Evolutionary conservation across 2,329 filamentous ascomycete genomes (phyloP).

Genomic region (Talaromyces pinophilus): DNA sequence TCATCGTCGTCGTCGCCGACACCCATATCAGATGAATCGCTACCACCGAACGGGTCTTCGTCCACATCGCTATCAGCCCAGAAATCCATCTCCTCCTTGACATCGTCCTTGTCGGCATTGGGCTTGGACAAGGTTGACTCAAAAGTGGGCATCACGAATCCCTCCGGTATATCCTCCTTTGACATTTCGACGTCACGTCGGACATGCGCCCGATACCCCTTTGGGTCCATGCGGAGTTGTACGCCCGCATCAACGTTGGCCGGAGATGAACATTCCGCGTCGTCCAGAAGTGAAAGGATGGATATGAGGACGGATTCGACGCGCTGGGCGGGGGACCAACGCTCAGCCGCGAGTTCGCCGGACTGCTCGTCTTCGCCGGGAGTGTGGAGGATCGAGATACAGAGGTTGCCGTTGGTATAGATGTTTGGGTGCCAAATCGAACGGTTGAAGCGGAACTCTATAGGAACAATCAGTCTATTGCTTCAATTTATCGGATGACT

Average conservation of each 20-base stretch:
- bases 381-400: conserved; percentile 93
- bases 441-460: conserved; percentile 77
- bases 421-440: conserved; percentile 92
- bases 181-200: conserved; percentile 69
- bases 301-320: conserved; percentile 94
- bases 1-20: conserved; percentile 15
- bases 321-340: conserved; percentile 91
- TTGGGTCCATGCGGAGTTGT: conserved; percentile 72
- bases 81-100: conserved; percentile 73
- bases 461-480: not conserved
- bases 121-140: conserved; percentile 60
- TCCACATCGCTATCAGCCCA: conserved; percentile 78
- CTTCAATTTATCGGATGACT: not conserved
- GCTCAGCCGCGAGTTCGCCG: conserved; percentile 83
- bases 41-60: conserved; percentile 66
- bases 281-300: conserved; percentile 86
- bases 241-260: conserved; percentile 94
- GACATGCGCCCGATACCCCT: conserved; percentile 69
- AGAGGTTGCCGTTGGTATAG: conserved; percentile 84
- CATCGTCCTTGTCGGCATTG: conserved; percentile 49
- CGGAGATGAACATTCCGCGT: conserved; percentile 88
- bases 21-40: conserved; percentile 53
- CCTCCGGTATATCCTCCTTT: conserved; percentile 75
- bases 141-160: conserved; percentile 70
- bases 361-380: conserved; percentile 92